phyloP scores from a whole-genome alignment of 768 basidiomycete species.

The Cantharellus cinnabarinus region DNA sequence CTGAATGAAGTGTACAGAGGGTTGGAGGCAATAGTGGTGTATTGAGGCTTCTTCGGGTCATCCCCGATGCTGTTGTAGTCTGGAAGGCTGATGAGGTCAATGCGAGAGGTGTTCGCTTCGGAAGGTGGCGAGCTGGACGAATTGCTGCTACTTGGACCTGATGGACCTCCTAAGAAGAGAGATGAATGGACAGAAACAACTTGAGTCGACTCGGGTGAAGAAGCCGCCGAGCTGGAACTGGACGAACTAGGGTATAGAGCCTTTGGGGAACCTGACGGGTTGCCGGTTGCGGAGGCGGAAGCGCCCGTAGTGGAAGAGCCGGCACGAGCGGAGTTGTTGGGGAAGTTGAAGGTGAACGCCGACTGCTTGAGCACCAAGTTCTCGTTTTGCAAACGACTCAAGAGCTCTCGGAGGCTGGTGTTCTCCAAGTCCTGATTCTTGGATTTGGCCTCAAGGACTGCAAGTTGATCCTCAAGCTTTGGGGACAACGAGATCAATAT shows the following conservation, averaged over 20 bases:
- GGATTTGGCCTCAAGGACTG: constrained; percentile 68
- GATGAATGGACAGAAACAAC: constrained; percentile 22
- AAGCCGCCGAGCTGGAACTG: constrained; percentile 45
- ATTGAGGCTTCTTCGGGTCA: constrained; percentile 18
- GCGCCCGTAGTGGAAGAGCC: constrained; percentile 10
- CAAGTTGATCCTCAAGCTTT: constrained; percentile 81
- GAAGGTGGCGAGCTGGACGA: neutral
- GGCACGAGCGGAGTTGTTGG: constrained; percentile 18
- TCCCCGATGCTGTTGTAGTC: neutral
- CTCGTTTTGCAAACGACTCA: constrained; percentile 69
- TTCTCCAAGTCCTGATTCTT: constrained; percentile 56
- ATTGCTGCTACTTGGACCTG: neutral
- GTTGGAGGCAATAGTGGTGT: constrained; percentile 66
- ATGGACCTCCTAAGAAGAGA: neutral
- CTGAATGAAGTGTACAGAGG: constrained; percentile 74
- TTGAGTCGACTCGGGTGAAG: constrained; percentile 69
- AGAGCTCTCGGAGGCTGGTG: constrained; percentile 70
- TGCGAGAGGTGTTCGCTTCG: neutral
- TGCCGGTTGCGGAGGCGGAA: constrained; percentile 14
- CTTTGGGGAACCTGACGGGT: constrained; percentile 9
- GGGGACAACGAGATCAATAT: neutral
- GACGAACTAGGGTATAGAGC: constrained; percentile 21
- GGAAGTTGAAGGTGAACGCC: constrained; percentile 68
- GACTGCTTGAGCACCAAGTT: constrained; percentile 63
- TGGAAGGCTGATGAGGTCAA: neutral